These are phyloP conservation scores for Monosporozyma siamensis DNA, from an alignment of 805 yeast species.

Conservation along the genomic window DNA sequence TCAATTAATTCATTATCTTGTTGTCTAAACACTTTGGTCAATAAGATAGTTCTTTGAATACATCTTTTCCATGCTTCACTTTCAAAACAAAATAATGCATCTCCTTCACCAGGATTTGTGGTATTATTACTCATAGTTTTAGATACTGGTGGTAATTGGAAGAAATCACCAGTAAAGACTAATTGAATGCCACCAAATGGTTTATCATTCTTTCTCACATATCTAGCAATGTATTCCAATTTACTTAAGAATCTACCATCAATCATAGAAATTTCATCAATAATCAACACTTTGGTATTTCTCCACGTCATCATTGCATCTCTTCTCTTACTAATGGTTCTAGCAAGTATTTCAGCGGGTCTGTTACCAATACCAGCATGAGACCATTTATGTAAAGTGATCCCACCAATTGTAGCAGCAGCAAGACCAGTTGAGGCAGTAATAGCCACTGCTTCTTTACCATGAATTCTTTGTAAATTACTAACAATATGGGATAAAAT, in stretches of 20 bases:
- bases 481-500: slow-evolving; percentile 55
- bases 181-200: slow-evolving; percentile 96
- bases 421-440: slow-evolving; percentile 97
- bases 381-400: slow-evolving; percentile 75
- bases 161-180: slow-evolving; percentile 89
- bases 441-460: slow-evolving; percentile 53
- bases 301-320: slow-evolving; percentile 43
- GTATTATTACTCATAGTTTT: slow-evolving; percentile 24
- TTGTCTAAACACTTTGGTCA: slow-evolving; percentile 82
- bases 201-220: slow-evolving; percentile 35
- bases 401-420: slow-evolving; percentile 88
- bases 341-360: slow-evolving; percentile 34
- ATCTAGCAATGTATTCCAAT: slow-evolving; percentile 59
- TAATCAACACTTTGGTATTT: slow-evolving; percentile 56
- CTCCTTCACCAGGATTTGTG: slow-evolving; percentile 8
- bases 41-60: slow-evolving; percentile 55
- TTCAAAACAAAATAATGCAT: slow-evolving; percentile 57
- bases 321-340: slow-evolving; percentile 12
- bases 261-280: slow-evolving; percentile 94
- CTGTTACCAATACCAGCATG: slow-evolving; percentile 77
- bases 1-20: slow-evolving; percentile 60
- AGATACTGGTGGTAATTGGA: slow-evolving; percentile 87
- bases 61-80: slow-evolving; percentile 57
- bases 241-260: slow-evolving; percentile 72
- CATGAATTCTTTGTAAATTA: slow-evolving; percentile 37